Base-by-base conservation (phyloP, 176 grass and related monocot species). In the Carex pumila region DNA sequence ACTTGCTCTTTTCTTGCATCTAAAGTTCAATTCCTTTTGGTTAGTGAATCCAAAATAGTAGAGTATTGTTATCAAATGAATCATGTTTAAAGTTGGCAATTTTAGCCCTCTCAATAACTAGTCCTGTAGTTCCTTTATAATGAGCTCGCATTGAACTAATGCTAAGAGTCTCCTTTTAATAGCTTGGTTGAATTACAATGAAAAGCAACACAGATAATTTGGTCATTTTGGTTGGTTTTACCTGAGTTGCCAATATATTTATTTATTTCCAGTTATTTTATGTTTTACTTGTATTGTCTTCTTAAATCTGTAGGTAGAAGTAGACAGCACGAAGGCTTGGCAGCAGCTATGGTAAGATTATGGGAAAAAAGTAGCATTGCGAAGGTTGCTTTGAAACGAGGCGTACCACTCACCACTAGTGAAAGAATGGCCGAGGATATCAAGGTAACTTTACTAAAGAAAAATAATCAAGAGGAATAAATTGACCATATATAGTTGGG, bases 391-490 rank as follows among this genome's bases (percentile, higher is more conserved):
- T 84, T 98, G 73, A 98, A 98, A 84, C 87, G 92, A 86, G 95
- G 91, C 73, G 88, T 98, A 59, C 95, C 89, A 71, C 93, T 94
- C 88, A 94, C 92, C 43, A 98, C 88, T 56, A 98, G 91, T 81
- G 93, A 98, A 87, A 94, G 93, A 70, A 98, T 98, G 95, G 89
- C 95, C 78, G 95, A 91, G 84, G 95, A 98, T 87, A 91, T 98
- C 31, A 98, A 95, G 86, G 95, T 98, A 90, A 82, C 37, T 86
- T 56, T 17, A 31, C 73, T 32, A 77, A 72, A 54, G 72, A 76
- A 30, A 54, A 17, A 34, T 8, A 71, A 37, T 71, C 2, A 8
- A 70, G 68, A 71, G 12, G 68, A 71, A 71, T 71, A 47, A 71
- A 71, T 71, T 71, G 73, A 17, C 73, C 47, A 56, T 56, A 21